A percentile compares a stretch with the other conserved stretches of the same genome.
Evolutionary conservation across 768 basidiomycete species (phyloP).

Genomic region (Lactarius trivialis): DNA sequence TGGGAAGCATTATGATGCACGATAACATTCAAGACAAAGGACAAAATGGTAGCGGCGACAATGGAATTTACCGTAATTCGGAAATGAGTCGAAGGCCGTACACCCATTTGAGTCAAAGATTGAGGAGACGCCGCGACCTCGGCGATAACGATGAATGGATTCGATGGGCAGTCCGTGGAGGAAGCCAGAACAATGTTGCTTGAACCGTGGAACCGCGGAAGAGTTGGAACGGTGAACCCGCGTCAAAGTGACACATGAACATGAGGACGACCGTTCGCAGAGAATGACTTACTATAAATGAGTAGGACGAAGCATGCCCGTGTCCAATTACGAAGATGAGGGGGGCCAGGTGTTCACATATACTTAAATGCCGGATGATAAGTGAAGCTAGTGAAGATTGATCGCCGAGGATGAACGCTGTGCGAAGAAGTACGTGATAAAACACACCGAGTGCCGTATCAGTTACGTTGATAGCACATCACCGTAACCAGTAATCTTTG

Average conservation of each 20-base stretch:
- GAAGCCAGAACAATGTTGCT: background rate
- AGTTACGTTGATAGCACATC: background rate
- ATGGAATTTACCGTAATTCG: slow-evolving; percentile 29
- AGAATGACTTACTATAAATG: background rate
- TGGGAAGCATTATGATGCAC: slow-evolving; percentile 48
- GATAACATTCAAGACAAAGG: background rate
- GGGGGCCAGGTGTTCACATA: background rate
- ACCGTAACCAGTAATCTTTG: background rate
- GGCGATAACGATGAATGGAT: background rate
- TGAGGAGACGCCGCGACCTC: slow-evolving; percentile 40
- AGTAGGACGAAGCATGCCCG: background rate
- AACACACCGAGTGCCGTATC: background rate
- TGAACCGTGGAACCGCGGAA: slow-evolving; percentile 2
- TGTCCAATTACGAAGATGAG: background rate
- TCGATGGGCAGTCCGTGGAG: background rate
- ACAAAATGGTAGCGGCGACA: background rate
- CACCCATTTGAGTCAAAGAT: slow-evolving; percentile 40
- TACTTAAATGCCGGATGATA: background rate
- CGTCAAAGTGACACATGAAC: slow-evolving; percentile 2
- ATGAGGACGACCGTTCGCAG: background rate
- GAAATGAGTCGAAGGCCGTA: slow-evolving; percentile 41
- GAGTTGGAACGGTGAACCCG: background rate
- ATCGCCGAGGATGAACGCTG: background rate
- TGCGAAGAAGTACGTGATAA: background rate
- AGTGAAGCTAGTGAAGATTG: background rate